Evolutionary conservation across 352 stramenopile genomes (phyloP).

Genomic region (Phytophthora crassamura): DNA sequence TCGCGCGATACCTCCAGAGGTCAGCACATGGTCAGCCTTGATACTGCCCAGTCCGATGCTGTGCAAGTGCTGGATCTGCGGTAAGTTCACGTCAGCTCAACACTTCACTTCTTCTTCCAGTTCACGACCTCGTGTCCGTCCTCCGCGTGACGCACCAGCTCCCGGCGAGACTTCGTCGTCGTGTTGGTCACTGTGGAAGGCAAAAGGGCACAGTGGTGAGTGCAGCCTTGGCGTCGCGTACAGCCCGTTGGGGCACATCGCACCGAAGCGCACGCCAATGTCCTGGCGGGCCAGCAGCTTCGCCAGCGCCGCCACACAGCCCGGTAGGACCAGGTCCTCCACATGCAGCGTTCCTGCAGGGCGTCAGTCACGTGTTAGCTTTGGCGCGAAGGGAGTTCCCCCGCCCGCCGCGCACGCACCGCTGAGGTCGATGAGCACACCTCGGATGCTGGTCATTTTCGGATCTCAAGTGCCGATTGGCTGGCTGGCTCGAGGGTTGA

Average conservation of each 20-base stretch:
- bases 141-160: constrained; percentile 38
- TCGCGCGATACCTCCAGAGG: constrained; percentile 50
- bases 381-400: background rate
- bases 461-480: no score
- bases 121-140: background rate
- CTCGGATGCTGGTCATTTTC: constrained; percentile 40
- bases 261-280: constrained; percentile 60
- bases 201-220: background rate
- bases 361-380: background rate
- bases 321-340: constrained; percentile 53
- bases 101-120: background rate
- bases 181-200: constrained; percentile 61
- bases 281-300: constrained; percentile 39
- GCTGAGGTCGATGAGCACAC: constrained; percentile 63
- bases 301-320: constrained; percentile 44
- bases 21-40: constrained; percentile 49
- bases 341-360: constrained; percentile 58
- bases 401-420: constrained; percentile 30
- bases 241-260: background rate
- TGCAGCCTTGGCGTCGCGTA: no score
- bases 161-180: constrained; percentile 60
- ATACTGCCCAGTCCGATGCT: constrained; percentile 51
- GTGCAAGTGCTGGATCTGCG: constrained; percentile 54
- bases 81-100: background rate
- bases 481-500: no score